phyloP scores from a whole-genome alignment of 2,329 filamentous ascomycete species.

The Didymosphaeria variabile region DNA sequence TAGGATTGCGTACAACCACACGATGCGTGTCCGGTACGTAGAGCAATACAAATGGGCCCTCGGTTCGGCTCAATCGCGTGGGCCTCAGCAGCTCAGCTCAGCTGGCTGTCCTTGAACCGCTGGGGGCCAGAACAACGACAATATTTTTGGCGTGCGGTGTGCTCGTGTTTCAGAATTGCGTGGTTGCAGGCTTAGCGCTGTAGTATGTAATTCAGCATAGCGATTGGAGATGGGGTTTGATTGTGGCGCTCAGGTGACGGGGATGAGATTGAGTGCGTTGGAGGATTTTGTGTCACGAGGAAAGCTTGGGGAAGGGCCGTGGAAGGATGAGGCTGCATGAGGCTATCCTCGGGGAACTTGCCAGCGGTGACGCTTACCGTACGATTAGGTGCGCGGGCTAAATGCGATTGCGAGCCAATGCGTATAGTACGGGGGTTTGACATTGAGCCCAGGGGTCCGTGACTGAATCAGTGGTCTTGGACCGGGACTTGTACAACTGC shows the following conservation, averaged over 20 bases:
- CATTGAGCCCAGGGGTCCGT: not conserved
- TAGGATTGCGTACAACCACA: conserved; percentile 5
- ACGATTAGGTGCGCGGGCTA: not conserved
- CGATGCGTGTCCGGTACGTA: not conserved
- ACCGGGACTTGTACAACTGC: not conserved
- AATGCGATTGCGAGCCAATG: not conserved
- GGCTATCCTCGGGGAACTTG: not conserved
- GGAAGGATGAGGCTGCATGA: conserved; percentile 17
- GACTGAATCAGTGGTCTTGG: not conserved
- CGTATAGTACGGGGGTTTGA: not conserved
- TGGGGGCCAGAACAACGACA: not conserved
- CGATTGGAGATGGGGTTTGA: conserved; percentile 11
- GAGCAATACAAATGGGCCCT: not conserved
- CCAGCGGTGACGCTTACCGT: not conserved
- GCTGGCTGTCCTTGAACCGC: not conserved
- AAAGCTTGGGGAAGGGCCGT: not conserved
- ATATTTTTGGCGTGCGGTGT: conserved; percentile 14
- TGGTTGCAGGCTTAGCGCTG: conserved; percentile 9
- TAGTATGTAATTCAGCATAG: not conserved
- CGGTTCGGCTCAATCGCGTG: conserved; percentile 8
- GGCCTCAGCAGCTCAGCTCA: not conserved
- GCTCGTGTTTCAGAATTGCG: conserved; percentile 14
- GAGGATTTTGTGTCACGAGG: conserved; percentile 5
- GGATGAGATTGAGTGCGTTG: not conserved
- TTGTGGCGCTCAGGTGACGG: conserved; percentile 9